Evolutionary conservation across 2,329 filamentous ascomycete genomes (phyloP).

Genomic region (Penicillium sp.): DNA sequence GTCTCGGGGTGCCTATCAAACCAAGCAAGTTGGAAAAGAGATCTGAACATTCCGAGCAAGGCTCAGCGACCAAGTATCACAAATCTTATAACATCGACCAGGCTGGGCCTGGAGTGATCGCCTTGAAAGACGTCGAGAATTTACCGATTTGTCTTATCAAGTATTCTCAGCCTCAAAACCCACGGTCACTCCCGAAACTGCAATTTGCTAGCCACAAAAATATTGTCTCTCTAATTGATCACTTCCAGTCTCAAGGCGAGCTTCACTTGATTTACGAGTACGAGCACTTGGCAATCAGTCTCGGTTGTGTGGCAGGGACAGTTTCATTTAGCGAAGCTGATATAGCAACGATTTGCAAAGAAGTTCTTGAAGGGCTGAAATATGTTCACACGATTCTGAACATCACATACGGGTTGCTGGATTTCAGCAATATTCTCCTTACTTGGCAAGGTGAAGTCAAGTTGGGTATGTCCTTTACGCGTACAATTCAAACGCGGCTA

Average conservation of each 20-base stretch:
- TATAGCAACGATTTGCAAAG: conserved; percentile 11
- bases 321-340: conserved; percentile 8
- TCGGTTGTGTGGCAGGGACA: conserved; percentile 4
- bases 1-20: too few species aligned
- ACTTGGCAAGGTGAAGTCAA: conserved; percentile 9
- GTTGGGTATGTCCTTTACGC: conserved; percentile 3
- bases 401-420: conserved; percentile 1
- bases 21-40: too few species aligned
- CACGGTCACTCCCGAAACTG: background rate
- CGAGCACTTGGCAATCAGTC: conserved; percentile 8
- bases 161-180: too few species aligned
- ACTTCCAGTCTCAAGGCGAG: background rate
- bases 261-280: conserved; percentile 7
- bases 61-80: too few species aligned
- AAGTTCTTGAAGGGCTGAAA: conserved; percentile 6
- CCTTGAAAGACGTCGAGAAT: background rate
- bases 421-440: conserved; percentile 7
- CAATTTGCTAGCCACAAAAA: too few species aligned
- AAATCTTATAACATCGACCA: background rate
- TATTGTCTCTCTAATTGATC: background rate
- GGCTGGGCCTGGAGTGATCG: background rate
- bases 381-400: conserved; percentile 4
- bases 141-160: background rate
- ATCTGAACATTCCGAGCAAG: too few species aligned
- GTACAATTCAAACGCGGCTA: background rate